Evolutionary conservation across 768 basidiomycete genomes (phyloP), one percentile per base, ranked within the genome.

Genomic region (Mycena chlorophos): DNA sequence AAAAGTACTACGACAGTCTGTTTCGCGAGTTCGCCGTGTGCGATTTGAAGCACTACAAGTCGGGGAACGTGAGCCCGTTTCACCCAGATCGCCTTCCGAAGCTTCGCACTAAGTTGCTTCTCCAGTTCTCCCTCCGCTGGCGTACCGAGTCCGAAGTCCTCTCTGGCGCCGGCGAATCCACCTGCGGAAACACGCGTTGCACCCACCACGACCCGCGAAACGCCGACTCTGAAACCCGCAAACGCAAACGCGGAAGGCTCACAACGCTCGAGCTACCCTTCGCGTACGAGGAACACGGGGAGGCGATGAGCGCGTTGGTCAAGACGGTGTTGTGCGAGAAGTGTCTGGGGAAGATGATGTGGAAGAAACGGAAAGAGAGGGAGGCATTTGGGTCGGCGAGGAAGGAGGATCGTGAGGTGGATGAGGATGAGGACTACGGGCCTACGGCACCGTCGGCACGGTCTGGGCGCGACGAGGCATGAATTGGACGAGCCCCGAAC

Each of bases 41-140:
- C 66, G 93, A 98, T 71, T 75, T 98, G 56, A 98, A 98, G 74
- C 96, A 98, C 67, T 97, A 91, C 78, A 97, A 94, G 74, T 86
- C 89, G 0, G 91, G 92, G 16, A 88, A 90, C 57, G 93, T 95
- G n/a, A n/a, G n/a, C n/a, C n/a, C n/a, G n/a, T n/a, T n/a, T n/a
- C n/a, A n/a, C 19, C 20, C 29, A 43, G 13, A 49, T 23, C 30
- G 27, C 30, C 51, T 45, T 27, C 16, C 50, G 20, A n/a, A 22
- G n/a, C n/a, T n/a, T n/a, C 50, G 17, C 8, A 17, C 10, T 8
- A 17, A 17, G 31, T 8, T 16, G 6, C 26, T n/a, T 3, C 45
- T 17, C n/a, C 57, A 94, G 87, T 88, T 98, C 67, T 85, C 94
- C 0, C 79, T 98, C 4, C 87, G 96, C 14, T 98, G 96, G 96